phyloP scores from a whole-genome alignment of 306 rosid species.

The Cotoneaster glaucophyllus region DNA sequence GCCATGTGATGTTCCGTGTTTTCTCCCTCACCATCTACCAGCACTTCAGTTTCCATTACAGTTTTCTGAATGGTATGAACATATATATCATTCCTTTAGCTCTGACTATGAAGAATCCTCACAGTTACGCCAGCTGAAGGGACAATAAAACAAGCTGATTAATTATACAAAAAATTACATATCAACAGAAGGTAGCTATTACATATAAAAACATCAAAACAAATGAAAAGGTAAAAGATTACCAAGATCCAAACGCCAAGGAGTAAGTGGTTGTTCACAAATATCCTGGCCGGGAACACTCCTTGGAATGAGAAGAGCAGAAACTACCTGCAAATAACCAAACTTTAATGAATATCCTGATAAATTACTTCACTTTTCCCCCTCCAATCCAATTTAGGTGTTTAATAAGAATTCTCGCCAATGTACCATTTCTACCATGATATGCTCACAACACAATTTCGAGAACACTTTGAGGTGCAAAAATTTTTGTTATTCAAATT shows the following conservation, averaged over 20 bases:
- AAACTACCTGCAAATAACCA: not conserved
- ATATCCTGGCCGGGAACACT: not conserved
- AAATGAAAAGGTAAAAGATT: not conserved
- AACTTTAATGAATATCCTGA: not conserved
- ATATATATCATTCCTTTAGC: slow-evolving; percentile 16
- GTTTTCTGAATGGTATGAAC: not conserved
- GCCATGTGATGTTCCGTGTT: slow-evolving; percentile 23
- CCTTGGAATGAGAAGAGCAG: not conserved
- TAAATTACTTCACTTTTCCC: not conserved
- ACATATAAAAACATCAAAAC: not conserved
- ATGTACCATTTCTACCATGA: not conserved
- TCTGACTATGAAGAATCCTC: slow-evolving; percentile 25
- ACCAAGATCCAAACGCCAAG: not conserved
- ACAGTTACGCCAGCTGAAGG: slow-evolving; percentile 15
- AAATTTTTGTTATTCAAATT: not conserved
- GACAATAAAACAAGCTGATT: not conserved
- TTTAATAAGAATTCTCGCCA: not conserved
- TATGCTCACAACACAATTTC: not conserved
- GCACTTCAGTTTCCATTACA: slow-evolving; percentile 41
- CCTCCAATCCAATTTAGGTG: not conserved
- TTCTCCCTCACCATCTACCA: slow-evolving; percentile 34
- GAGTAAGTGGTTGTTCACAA: not conserved
- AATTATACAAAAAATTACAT: not conserved
- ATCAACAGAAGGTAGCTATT: not conserved
- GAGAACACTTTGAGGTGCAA: not conserved